Evolutionary conservation across 768 basidiomycete species (phyloP).

Genomic region (Agaricus subrufescens): DNA sequence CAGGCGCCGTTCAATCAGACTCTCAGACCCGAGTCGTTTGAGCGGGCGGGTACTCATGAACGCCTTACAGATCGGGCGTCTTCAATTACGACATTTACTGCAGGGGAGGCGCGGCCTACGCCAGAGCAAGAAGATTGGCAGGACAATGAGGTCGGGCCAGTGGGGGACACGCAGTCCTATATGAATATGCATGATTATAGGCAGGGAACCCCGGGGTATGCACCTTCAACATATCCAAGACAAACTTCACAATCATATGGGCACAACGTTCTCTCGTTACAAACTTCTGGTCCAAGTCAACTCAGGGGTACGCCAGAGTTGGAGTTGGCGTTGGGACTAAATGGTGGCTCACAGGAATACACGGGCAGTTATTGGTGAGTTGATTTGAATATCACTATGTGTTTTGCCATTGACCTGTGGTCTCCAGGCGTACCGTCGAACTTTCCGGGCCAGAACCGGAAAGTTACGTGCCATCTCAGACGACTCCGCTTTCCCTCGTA

Average conservation of each 20-base stretch:
- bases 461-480: slow-evolving; percentile 5
- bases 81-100: neutral
- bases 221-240: neutral
- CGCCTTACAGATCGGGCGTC: slow-evolving; percentile 2
- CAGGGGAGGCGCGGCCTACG: neutral
- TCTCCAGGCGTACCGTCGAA: slow-evolving; percentile 13
- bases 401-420: neutral
- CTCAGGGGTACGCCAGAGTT: neutral
- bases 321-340: slow-evolving; percentile 1
- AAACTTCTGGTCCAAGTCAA: neutral
- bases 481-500: neutral
- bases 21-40: slow-evolving; percentile 2
- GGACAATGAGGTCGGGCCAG: neutral
- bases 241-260: neutral
- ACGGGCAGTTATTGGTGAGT: slow-evolving; percentile 14
- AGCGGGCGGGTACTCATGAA: neutral
- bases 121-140: neutral
- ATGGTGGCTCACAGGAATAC: slow-evolving; percentile 2
- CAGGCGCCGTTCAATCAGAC: slow-evolving; percentile 1
- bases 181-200: neutral
- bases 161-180: neutral
- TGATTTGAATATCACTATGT: neutral
- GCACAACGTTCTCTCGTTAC: neutral
- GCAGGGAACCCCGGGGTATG: neutral
- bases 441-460: slow-evolving; percentile 10